Percentiles rank a stretch among this genome's conserved stretches.
Evolutionary conservation across 75 land plant species (phyloP).

Genomic region (Cryptomeria japonica): DNA sequence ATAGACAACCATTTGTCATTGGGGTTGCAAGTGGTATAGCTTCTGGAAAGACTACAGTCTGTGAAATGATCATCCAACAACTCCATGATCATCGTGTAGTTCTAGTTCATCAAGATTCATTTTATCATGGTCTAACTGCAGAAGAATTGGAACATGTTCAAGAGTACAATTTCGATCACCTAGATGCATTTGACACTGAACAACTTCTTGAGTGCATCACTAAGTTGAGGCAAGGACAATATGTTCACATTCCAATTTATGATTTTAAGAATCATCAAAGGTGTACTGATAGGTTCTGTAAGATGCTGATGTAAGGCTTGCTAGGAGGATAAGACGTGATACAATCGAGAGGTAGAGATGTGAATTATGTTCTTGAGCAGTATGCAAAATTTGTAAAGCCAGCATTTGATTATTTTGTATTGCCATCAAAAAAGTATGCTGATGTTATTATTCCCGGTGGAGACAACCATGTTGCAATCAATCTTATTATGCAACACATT

Average conservation of each 20-base stretch:
- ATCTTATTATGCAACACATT: conserved; percentile 94
- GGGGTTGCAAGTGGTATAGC: conserved; percentile 99
- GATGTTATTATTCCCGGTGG: conserved; percentile 99
- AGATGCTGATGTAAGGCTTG: too few species aligned
- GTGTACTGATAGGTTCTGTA: conserved; percentile 52
- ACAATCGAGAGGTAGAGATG: too few species aligned
- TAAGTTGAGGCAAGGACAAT: conserved; percentile 49
- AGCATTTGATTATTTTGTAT: conserved; percentile 93
- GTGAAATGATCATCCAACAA: conserved; percentile 98
- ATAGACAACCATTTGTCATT: conserved; percentile 78
- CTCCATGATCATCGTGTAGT: conserved; percentile 97
- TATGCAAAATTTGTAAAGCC: conserved; percentile 75
- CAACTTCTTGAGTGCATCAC: conserved; percentile 80
- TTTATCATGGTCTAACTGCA: conserved; percentile 87
- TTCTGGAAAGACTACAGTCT: conserved; percentile 98
- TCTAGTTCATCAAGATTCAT: conserved; percentile 95
- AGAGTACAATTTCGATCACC: conserved; percentile 98
- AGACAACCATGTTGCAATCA: conserved; percentile 97
- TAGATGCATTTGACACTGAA: conserved; percentile 99
- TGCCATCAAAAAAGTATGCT: conserved; percentile 94
- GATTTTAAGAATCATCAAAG: conserved; percentile 85
- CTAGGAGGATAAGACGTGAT: too few species aligned
- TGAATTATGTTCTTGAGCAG: too few species aligned
- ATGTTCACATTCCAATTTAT: conserved; percentile 84
- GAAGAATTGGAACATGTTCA: conserved; percentile 76